A percentile compares a stretch with the other conserved stretches of the same genome.
These are phyloP conservation scores for Volvox reticuliferus DNA, from an alignment of 139 green algal species.

Conservation along the genomic window DNA sequence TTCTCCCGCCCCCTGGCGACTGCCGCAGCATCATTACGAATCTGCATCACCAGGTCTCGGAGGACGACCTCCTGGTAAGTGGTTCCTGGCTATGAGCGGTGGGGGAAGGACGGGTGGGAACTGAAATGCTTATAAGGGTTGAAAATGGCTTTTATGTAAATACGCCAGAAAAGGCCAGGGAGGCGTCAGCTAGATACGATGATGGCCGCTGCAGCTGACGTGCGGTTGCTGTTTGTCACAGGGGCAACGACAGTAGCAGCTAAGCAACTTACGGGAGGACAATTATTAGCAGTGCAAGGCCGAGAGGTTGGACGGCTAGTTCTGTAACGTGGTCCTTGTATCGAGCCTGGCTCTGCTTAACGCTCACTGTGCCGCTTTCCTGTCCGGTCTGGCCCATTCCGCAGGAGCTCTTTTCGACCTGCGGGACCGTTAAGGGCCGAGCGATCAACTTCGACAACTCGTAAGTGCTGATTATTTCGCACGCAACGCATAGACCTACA, in stretches of 20 bases:
- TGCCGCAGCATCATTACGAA: slow-evolving; percentile 44
- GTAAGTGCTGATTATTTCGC: not conserved
- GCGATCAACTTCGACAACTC: slow-evolving; percentile 20
- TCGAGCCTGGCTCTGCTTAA: too few relatives aligned
- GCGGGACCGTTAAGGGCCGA: slow-evolving; percentile 15
- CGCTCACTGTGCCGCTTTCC: not conserved
- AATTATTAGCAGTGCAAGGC: too few relatives aligned
- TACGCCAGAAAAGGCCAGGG: too few relatives aligned
- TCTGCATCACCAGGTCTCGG: slow-evolving; percentile 26
- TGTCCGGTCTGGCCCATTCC: not conserved
- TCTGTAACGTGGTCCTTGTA: too few relatives aligned
- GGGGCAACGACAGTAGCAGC: too few relatives aligned
- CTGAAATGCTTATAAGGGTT: not conserved
- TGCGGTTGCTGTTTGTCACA: too few relatives aligned
- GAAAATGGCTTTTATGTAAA: too few relatives aligned
- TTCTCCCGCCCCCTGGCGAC: slow-evolving; percentile 30
- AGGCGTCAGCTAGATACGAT: too few relatives aligned
- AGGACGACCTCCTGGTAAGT: slow-evolving; percentile 37
- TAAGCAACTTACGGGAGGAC: too few relatives aligned
- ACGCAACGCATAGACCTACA: not conserved
- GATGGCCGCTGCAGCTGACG: too few relatives aligned
- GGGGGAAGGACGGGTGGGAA: not conserved
- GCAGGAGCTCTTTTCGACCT: slow-evolving; percentile 42
- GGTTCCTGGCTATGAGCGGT: too few relatives aligned
- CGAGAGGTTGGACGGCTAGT: too few relatives aligned